A percentile compares a stretch with the other conserved stretches of the same genome.
Conservation (phyloP, 805 yeast species). For the Ogataea nakhonphanomensis region DNA sequence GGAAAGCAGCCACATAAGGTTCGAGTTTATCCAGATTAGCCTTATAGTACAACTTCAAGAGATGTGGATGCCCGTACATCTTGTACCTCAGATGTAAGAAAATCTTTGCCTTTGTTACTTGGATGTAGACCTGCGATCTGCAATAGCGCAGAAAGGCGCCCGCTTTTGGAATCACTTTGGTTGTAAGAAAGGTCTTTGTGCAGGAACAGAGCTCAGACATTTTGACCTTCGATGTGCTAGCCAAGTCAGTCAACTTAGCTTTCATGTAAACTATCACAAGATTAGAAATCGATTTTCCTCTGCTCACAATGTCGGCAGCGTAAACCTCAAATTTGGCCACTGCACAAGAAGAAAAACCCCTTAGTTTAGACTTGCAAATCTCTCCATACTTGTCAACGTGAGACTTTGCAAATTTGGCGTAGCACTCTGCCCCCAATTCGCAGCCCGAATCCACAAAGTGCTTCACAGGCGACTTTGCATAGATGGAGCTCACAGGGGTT, state of each 20-base stretch:
- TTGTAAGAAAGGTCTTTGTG: conserved; percentile 5
- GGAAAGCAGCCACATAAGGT: conserved; percentile 16
- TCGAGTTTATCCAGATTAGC: conserved; percentile 21
- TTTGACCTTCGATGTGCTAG: conserved; percentile 1
- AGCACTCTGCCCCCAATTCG: conserved; percentile 4
- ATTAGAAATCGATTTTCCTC: not conserved
- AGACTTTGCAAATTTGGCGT: conserved; percentile 14
- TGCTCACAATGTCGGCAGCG: too few relatives aligned
- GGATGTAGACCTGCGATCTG: conserved; percentile 6
- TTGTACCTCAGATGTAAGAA: conserved; percentile 20
- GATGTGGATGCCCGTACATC: conserved; percentile 22
- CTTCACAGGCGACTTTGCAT: conserved; percentile 23
- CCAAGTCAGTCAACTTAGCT: conserved; percentile 2
- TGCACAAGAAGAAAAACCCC: not conserved
- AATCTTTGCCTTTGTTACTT: conserved; percentile 10
- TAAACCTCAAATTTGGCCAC: conserved; percentile 1
- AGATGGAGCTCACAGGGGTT: conserved; percentile 14
- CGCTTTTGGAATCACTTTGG: conserved; percentile 18
- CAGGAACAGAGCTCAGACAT: conserved; percentile 1
- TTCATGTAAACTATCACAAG: conserved; percentile 2
- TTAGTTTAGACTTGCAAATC: conserved; percentile 4
- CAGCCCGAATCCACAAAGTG: conserved; percentile 20
- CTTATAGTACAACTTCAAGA: conserved; percentile 7
- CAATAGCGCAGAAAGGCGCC: not conserved
- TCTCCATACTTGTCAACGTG: conserved; percentile 20